Evolutionary conservation across 257 asterid genomes (phyloP), one percentile per base, ranked within the genome.

Genomic region (Lantana camara): DNA sequence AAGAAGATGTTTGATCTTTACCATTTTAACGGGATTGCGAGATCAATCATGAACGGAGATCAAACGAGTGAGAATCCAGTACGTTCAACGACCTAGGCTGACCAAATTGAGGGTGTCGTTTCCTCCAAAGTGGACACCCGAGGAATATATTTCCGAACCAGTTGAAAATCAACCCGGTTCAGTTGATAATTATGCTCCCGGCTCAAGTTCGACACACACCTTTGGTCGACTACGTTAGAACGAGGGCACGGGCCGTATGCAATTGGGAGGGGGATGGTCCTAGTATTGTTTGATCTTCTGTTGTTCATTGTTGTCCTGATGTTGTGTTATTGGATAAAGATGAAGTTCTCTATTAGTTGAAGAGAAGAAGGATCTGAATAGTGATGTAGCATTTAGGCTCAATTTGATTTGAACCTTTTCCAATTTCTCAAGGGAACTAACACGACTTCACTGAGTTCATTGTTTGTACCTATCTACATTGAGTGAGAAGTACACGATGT

Each of bases 261-360:
- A 76, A 79, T 13, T 93, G 99, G 97, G 99, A 84, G 44, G 95
- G 96, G 60, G 97, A 93, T 68, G 87, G 95, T 13, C 99, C 99
- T 1, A 93, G 99, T 63, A 88, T 93, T 22, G 97, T 93, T 17
- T 93, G 79, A 93, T 69, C n/a, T n/a, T n/a, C n/a, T n/a, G n/a
- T n/a, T n/a, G n/a, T n/a, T n/a, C n/a, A n/a, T n/a, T n/a, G n/a
- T n/a, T n/a, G n/a, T n/a, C n/a, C n/a, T n/a, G n/a, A n/a, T n/a
- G n/a, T n/a, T n/a, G n/a, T n/a, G n/a, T n/a, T n/a, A n/a, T n/a
- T n/a, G n/a, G n/a, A n/a, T n/a, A n/a, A n/a, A n/a, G n/a, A n/a
- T n/a, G n/a, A n/a, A n/a, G n/a, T n/a, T n/a, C n/a, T n/a, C n/a
- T n/a, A n/a, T n/a, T n/a, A n/a, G n/a, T n/a, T n/a, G n/a, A n/a